These are phyloP conservation scores for Panus rudis DNA, from an alignment of 768 basidiomycete genomes.

Conservation along the genomic window DNA sequence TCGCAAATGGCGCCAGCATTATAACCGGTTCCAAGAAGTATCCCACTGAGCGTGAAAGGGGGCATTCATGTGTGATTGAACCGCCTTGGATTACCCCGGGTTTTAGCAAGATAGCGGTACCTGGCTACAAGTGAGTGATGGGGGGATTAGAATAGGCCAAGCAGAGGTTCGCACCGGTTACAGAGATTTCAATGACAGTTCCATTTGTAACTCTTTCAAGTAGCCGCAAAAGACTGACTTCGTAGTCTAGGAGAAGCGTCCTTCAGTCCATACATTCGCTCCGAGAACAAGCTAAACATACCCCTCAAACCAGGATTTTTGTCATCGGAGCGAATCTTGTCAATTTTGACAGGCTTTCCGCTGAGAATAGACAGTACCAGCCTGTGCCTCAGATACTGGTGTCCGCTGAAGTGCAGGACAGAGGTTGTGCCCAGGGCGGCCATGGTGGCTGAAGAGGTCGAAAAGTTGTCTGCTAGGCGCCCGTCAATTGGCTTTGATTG, in stretches of 20 bases:
- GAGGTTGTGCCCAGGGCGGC: no score
- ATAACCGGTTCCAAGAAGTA: slow-evolving; percentile 91
- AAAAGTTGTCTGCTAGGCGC: no score
- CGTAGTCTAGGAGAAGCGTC: slow-evolving; percentile 59
- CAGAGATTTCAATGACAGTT: slow-evolving; percentile 89
- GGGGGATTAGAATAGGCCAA: background rate
- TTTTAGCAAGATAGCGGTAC: slow-evolving; percentile 86
- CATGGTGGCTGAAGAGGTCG: no score
- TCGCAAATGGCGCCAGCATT: slow-evolving; percentile 89
- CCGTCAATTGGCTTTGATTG: no score
- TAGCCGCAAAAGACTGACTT: slow-evolving; percentile 82
- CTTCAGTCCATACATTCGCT: background rate
- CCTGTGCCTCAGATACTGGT: slow-evolving; percentile 76
- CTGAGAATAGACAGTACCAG: slow-evolving; percentile 87
- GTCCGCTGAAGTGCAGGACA: slow-evolving; percentile 64
- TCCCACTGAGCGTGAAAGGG: slow-evolving; percentile 80
- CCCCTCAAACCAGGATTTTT: slow-evolving; percentile 94
- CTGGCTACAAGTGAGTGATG: slow-evolving; percentile 29
- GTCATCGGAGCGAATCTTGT: slow-evolving; percentile 85
- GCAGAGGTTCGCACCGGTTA: slow-evolving; percentile 59
- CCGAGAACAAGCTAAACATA: slow-evolving; percentile 24
- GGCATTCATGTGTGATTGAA: slow-evolving; percentile 75
- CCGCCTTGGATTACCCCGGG: slow-evolving; percentile 92
- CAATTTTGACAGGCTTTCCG: slow-evolving; percentile 76
- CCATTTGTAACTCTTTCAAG: slow-evolving; percentile 93